These are phyloP conservation scores for Trifolium subterraneum DNA, from an alignment of 306 rosid species.

Conservation along the genomic window DNA sequence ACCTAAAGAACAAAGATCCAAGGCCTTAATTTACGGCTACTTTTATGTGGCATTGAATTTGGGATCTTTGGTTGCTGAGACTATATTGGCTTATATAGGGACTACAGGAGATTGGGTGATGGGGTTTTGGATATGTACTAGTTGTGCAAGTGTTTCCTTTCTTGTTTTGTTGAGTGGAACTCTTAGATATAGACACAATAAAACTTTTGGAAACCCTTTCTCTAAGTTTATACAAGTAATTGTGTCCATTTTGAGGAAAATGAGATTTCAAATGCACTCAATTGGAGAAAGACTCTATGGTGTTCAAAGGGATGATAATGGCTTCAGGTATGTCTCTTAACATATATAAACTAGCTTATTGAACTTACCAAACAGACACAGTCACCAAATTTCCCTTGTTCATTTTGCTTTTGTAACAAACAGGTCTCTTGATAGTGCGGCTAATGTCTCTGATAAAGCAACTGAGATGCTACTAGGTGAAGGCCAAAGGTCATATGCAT, in stretches of 20 bases:
- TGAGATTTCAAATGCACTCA: constrained; percentile 36
- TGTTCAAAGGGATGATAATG: constrained; percentile 42
- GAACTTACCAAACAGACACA: no score
- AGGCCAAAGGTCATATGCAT: constrained; percentile 47
- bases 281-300: constrained; percentile 50
- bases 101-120: constrained; percentile 63
- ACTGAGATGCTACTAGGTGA: constrained; percentile 1
- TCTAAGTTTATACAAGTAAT: constrained; percentile 55
- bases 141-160: constrained; percentile 44
- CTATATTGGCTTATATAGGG: constrained; percentile 57
- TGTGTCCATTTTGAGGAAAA: constrained; percentile 56
- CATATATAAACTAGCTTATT: no score
- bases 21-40: constrained; percentile 59
- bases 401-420: background rate
- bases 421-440: constrained; percentile 63
- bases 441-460: constrained; percentile 43
- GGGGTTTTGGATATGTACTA: constrained; percentile 59
- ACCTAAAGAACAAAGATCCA: constrained; percentile 51
- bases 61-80: constrained; percentile 62
- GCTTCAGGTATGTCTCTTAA: constrained; percentile 54
- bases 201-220: constrained; percentile 64
- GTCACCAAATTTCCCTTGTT: background rate
- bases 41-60: constrained; percentile 64
- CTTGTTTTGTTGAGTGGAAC: constrained; percentile 54
- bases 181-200: constrained; percentile 53